These are phyloP conservation scores for Discostella stelligeroides DNA, from an alignment of 108 stramenopile genomes.

Conservation along the genomic window DNA sequence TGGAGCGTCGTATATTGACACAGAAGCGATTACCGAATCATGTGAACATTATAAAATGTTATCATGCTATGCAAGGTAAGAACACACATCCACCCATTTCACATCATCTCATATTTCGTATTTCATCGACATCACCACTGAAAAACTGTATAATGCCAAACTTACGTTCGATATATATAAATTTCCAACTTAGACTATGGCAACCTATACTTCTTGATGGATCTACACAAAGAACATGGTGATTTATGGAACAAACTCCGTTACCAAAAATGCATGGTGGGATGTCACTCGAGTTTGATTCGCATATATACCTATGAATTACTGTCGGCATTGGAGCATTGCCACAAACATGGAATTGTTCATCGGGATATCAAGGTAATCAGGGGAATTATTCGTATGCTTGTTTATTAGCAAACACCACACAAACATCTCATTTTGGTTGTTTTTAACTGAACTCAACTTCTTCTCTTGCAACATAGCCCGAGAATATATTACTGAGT, in stretches of 20 bases:
- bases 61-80: conserved; percentile 89
- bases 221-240: conserved; percentile 77
- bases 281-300: conserved; percentile 71
- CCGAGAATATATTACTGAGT: conserved; percentile 91
- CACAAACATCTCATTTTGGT: no score
- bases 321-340: conserved; percentile 87
- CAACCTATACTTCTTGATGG: conserved; percentile 87
- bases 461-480: conserved; percentile 36
- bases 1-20: conserved; percentile 92
- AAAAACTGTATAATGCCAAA: no score
- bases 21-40: conserved; percentile 59
- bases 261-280: conserved; percentile 67
- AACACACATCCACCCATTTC: no score
- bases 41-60: conserved; percentile 73
- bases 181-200: no score
- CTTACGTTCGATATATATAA: no score
- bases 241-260: conserved; percentile 90
- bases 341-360: conserved; percentile 90
- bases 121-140: no score
- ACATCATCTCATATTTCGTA: conserved; percentile 63
- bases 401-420: neutral
- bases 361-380: conserved; percentile 88
- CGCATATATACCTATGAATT: conserved; percentile 86
- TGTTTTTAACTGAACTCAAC: no score
- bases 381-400: no score